Conservation (phyloP, 192 early-diverging fungal species). For the Chytriomyces hyalinus region DNA sequence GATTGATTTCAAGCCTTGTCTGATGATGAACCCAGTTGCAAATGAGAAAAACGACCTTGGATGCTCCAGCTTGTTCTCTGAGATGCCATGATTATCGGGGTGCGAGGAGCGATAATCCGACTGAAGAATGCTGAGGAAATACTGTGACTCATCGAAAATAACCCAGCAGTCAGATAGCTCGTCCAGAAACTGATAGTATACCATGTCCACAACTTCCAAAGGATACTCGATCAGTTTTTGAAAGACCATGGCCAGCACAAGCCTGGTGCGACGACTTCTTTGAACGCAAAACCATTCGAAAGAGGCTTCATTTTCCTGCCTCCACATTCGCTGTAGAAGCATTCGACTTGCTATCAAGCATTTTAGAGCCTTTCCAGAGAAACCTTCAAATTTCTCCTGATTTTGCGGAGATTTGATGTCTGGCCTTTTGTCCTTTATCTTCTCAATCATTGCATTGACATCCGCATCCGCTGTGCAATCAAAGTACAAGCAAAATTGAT, state of each 20-base stretch:
- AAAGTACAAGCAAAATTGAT: constrained; percentile 5
- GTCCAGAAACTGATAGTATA: background rate
- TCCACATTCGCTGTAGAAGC: background rate
- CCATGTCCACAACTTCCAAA: background rate
- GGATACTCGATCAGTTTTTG: background rate
- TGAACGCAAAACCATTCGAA: constrained; percentile 19
- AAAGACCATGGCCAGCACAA: background rate
- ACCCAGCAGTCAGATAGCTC: constrained; percentile 8
- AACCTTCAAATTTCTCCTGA: constrained; percentile 11
- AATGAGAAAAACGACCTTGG: constrained; percentile 37
- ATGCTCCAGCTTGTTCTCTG: constrained; percentile 12
- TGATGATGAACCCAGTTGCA: constrained; percentile 13
- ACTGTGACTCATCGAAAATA: constrained; percentile 37
- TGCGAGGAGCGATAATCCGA: constrained; percentile 21
- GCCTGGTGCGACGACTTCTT: constrained; percentile 10
- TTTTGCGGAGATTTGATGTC: constrained; percentile 1
- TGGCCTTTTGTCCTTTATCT: background rate
- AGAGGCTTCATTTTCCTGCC: too few relatives aligned
- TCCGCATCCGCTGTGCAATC: constrained; percentile 7
- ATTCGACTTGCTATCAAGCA: background rate
- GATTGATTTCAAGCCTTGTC: constrained; percentile 9
- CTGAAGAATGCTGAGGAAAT: constrained; percentile 24
- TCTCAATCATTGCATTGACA: background rate
- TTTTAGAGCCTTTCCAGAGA: background rate
- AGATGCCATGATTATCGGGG: constrained; percentile 17